phyloP scores from a whole-genome alignment of 1,284 basidiomycete species.

The Melampsora larici-populina region DNA sequence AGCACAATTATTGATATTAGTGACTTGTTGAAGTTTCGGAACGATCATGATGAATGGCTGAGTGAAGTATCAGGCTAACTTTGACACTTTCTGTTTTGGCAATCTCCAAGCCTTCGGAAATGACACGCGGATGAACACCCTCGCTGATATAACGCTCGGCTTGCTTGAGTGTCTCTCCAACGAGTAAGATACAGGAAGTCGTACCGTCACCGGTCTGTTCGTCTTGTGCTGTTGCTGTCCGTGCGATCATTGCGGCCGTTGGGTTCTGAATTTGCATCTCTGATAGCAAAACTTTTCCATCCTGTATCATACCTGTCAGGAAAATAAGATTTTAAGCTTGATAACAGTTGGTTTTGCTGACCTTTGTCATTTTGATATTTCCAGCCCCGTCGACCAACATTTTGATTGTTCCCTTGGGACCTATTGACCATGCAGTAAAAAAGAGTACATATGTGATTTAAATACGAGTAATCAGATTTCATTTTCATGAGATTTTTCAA shows the following conservation, averaged over 20 bases:
- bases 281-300: conserved; percentile 95
- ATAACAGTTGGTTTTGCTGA: conserved; percentile 45
- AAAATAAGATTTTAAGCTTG: neutral
- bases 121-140: conserved; percentile 95
- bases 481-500: neutral
- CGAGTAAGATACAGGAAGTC: conserved; percentile 92
- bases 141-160: conserved; percentile 97
- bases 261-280: conserved; percentile 99
- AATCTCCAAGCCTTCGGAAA: conserved; percentile 91
- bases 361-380: conserved; percentile 99
- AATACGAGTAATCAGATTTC: conserved; percentile 3
- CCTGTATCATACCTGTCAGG: conserved; percentile 51
- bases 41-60: neutral
- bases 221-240: conserved; percentile 96
- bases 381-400: conserved; percentile 99
- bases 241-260: conserved; percentile 97
- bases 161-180: conserved; percentile 95
- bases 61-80: conserved; percentile 59
- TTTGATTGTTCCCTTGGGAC: conserved; percentile 92
- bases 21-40: neutral
- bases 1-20: too few species aligned
- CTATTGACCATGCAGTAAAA: conserved; percentile 56
- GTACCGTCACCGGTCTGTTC: conserved; percentile 99
- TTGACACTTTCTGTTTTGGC: conserved; percentile 90
- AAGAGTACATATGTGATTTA: conserved; percentile 44